These are phyloP conservation scores for Perkinsus olseni DNA, from an alignment of 169 alveolate species.

Conservation along the genomic window DNA sequence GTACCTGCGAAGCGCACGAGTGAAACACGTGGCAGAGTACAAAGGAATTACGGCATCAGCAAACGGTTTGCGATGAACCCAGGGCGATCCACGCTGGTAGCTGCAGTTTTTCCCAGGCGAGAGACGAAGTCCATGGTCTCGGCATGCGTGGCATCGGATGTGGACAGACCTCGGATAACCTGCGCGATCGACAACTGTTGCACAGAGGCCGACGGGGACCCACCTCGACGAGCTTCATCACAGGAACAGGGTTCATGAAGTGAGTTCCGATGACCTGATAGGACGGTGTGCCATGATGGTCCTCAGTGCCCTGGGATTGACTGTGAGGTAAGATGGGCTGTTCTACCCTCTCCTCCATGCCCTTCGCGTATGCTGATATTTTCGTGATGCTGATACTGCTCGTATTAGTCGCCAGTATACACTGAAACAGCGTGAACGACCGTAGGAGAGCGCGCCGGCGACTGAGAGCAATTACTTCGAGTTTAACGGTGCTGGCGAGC, in stretches of 20 bases:
- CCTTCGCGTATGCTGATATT: slow-evolving; percentile 58
- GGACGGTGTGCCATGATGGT: too few species aligned
- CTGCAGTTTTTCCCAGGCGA: slow-evolving; percentile 17
- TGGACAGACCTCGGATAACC: slow-evolving; percentile 23
- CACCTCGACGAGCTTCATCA: slow-evolving; percentile 70
- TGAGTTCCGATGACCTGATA: slow-evolving; percentile 69
- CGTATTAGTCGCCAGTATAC: slow-evolving; percentile 69
- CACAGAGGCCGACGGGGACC: slow-evolving; percentile 9
- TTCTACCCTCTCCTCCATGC: too few species aligned
- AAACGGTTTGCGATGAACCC: slow-evolving; percentile 78
- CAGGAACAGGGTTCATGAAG: slow-evolving; percentile 84
- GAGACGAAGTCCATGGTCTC: slow-evolving; percentile 17
- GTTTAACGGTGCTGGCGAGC: slow-evolving; percentile 33
- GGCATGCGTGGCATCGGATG: slow-evolving; percentile 22
- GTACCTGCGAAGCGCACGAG: too few species aligned
- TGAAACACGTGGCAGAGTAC: too few species aligned
- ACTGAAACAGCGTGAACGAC: too few species aligned
- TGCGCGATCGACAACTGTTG: not conserved
- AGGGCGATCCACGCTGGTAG: slow-evolving; percentile 50
- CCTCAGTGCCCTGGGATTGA: too few species aligned
- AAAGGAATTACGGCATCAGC: slow-evolving; percentile 64
- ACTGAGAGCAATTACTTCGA: too few species aligned
- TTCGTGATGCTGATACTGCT: slow-evolving; percentile 70
- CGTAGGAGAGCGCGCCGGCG: too few species aligned
- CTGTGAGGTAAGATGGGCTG: too few species aligned